Conservation (phyloP, 2,329 filamentous ascomycete genomes). For the Lomentospora prolificans region DNA sequence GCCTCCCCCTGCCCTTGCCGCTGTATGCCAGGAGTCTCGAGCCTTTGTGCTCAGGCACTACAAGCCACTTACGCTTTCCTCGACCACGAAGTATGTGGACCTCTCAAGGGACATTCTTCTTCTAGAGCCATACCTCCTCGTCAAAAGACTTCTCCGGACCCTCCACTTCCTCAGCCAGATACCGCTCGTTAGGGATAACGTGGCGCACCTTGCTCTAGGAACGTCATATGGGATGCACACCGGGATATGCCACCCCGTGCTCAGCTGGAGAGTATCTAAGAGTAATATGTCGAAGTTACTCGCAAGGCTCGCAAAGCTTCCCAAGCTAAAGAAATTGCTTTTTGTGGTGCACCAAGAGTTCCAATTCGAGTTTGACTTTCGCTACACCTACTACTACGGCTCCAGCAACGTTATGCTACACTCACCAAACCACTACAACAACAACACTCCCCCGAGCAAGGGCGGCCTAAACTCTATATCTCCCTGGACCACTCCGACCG, state of each 20-base stretch:
- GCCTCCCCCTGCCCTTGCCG: constrained; percentile 31
- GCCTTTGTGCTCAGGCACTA: constrained; percentile 31
- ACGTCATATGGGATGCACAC: constrained; percentile 36
- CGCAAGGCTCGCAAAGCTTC: constrained; percentile 28
- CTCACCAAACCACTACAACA: constrained; percentile 4
- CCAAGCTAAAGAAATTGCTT: constrained; percentile 28
- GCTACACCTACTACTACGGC: constrained; percentile 16
- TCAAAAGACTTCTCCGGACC: constrained; percentile 35
- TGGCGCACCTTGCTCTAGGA: constrained; percentile 31
- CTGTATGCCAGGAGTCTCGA: constrained; percentile 34
- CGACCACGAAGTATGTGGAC: constrained; percentile 37
- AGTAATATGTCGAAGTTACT: constrained; percentile 34
- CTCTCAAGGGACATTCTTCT: constrained; percentile 34
- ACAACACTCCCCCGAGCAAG: background rate
- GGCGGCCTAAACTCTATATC: background rate
- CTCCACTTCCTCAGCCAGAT: constrained; percentile 36
- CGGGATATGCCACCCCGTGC: constrained; percentile 33
- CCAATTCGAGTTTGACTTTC: constrained; percentile 31
- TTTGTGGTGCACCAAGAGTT: constrained; percentile 39
- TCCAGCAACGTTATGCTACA: constrained; percentile 12
- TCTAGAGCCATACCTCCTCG: constrained; percentile 36
- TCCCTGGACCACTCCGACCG: background rate
- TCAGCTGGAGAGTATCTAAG: constrained; percentile 33
- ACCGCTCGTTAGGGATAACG: constrained; percentile 29
- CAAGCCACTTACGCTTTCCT: constrained; percentile 31